Percentiles rank a stretch among this genome's conserved stretches.
Conservation (phyloP, 345 rosid genomes). For the Lagerstroemia speciosa region DNA sequence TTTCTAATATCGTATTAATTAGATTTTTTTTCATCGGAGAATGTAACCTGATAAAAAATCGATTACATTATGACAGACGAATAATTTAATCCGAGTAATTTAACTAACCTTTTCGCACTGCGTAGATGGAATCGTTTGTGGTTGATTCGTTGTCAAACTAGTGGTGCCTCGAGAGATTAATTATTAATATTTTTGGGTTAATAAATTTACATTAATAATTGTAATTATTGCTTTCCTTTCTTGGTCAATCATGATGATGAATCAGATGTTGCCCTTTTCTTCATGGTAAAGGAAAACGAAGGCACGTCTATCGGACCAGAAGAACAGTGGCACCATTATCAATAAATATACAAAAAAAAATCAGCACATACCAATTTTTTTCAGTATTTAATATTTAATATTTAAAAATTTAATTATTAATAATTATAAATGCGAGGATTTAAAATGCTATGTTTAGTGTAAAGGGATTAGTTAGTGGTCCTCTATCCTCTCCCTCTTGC, state of each 20-base stretch:
- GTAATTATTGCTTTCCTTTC: not conserved
- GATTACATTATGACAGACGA: no score
- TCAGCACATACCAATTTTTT: not conserved
- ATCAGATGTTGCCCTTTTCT: not conserved
- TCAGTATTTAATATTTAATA: not conserved
- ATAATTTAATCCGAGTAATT: no score
- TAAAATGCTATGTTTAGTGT: not conserved
- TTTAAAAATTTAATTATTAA: no score
- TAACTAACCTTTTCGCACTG: no score
- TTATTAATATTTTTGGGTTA: not conserved
- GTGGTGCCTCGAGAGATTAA: not conserved
- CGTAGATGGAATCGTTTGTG: no score
- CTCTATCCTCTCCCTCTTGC: not conserved
- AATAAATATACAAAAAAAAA: not conserved
- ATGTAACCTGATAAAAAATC: no score
- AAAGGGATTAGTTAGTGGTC: not conserved
- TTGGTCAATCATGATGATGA: conserved; percentile 1
- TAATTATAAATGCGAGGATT: not conserved
- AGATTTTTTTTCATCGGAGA: no score
- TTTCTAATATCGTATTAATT: no score
- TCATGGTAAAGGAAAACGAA: not conserved
- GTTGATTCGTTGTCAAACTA: no score
- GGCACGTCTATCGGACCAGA: not conserved
- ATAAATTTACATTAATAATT: not conserved
- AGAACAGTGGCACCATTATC: not conserved